Evolutionary conservation across 768 basidiomycete species (phyloP), one percentile per base, ranked within the genome.

Genomic region (Gelatoporia subvermispora): DNA sequence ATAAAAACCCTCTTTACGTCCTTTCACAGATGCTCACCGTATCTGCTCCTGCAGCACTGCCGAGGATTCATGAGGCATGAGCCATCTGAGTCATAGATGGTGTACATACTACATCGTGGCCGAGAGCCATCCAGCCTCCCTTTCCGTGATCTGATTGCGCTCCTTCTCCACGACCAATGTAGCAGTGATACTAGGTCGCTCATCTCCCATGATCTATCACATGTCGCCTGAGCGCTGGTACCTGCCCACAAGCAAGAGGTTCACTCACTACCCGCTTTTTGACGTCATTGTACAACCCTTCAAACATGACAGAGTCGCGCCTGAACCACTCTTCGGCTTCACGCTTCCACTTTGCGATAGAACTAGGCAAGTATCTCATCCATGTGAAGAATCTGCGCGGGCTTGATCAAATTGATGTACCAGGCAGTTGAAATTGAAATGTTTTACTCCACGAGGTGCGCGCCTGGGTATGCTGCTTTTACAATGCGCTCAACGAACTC

Each of bases 381-480:
- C 57, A 63, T 2, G 67, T 63, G 44, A 72, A 67, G 42, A 65
- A 40, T 72, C 71, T 20, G 70, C 70, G 21, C 65, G 65, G 23
- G 62, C 58, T 31, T 13, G 13, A 13, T 13, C 28, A 31, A 5
- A 31, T 5, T 31, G n/a, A n/a, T 13, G 28, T 31, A 31, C 7
- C 28, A 31, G 28, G 7, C 5, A 31, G 28, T 31, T 13, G 28
- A 7, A 13, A n/a, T n/a, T n/a, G n/a, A n/a, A 13, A 31, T 31
- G 13, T 31, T 13, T 31, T 60, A 31, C 49, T 72, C 70, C 21
- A 71, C 69, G 23, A 67, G 22, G 49, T 65, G 65, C 22, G 61
- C 59, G 2, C 72, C 72, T 34, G 71, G 72, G 31, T 61, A 58
- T 8, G 62, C 61, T 2, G 72, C 68, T 9, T 56, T 56, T 13